Evolutionary conservation across 2,329 filamentous ascomycete species (phyloP), one percentile per base, ranked within the genome.

Genomic region (Achaetomium macrosporum): DNA sequence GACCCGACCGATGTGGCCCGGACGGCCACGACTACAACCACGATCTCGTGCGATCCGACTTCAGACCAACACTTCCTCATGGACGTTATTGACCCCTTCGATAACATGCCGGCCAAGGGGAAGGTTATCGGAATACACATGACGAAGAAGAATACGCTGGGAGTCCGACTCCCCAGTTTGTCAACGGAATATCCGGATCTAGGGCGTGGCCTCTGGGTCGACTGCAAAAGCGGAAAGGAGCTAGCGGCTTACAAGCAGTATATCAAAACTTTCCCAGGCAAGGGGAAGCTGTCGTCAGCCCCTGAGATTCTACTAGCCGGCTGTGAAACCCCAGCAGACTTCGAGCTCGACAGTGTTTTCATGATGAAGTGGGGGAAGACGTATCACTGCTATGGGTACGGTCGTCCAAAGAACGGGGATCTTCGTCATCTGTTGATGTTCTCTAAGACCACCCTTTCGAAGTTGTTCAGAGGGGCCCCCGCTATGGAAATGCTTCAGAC

Each of bases 291-390:
- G 17, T 42, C 30, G n/a, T 44, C 30, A 19, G 39, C 47, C 13
- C 12, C n/a, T 37, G 9, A 29, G 31, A 29, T 12, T 20, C 33
- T 50, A 3, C 31, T 50, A 3, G 31, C 31, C 29, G 19, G 31
- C 10, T 50, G 17, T 43, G 6, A 35, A 37, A 43, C 48, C 16
- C n/a, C 17, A 43, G 48, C 16, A 29, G 31, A 44, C 31, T 44
- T 50, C 48, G 10, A 50, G 4, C 39, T 50, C 48, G 48, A 50
- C 13, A 42, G 48, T 29, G 41, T 50, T 44, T 50, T 50, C 17
- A 50, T 10, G 25, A 50, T 44, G 41, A 50, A 50, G 40, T 50
- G 31, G 48, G 48, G 41, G 33, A 50, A 39, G 39, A 44, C 30
- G 17, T 44, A 44, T 16, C 17, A 50, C 31, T 31, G 11, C 29